Evolutionary conservation across 1,284 basidiomycete genomes (phyloP).

Genomic region (Irpex rosettiformis): DNA sequence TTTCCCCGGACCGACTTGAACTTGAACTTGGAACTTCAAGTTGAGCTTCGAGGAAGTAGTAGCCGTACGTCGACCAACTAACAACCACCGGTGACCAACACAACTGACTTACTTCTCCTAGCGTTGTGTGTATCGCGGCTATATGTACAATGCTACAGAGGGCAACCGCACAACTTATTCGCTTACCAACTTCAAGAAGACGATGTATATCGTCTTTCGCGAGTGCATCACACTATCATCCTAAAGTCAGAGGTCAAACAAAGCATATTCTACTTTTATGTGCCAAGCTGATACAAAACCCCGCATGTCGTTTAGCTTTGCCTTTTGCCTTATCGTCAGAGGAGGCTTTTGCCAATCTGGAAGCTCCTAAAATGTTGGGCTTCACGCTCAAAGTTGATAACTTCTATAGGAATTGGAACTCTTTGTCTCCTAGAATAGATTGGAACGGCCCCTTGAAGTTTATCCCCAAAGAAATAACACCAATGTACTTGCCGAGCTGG

Average conservation of each 20-base stretch:
- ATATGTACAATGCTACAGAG: neutral
- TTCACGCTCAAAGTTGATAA: constrained; percentile 17
- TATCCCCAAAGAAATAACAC: constrained; percentile 13
- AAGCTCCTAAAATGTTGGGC: neutral
- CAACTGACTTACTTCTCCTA: too few relatives aligned
- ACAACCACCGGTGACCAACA: too few relatives aligned
- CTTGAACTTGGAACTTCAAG: neutral
- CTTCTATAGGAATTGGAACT: constrained; percentile 21
- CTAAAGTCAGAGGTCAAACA: constrained; percentile 42
- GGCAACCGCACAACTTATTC: too few relatives aligned
- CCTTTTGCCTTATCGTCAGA: constrained; percentile 35
- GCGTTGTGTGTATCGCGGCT: too few relatives aligned
- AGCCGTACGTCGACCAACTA: too few relatives aligned
- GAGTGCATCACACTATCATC: neutral
- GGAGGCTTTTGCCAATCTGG: constrained; percentile 26
- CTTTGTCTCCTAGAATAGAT: constrained; percentile 1
- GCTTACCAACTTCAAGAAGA: too few relatives aligned
- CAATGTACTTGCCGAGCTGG: constrained; percentile 63
- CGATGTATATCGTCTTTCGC: neutral
- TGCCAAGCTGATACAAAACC: neutral
- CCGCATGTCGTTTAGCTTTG: constrained; percentile 29
- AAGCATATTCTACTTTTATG: neutral
- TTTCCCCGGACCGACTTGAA: neutral
- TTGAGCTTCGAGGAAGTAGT: too few relatives aligned
- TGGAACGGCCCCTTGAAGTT: neutral